Percentiles rank a stretch among this genome's conserved stretches.
phyloP scores from a whole-genome alignment of 1,284 basidiomycete genomes.

The Coniferiporia sulphurascens region DNA sequence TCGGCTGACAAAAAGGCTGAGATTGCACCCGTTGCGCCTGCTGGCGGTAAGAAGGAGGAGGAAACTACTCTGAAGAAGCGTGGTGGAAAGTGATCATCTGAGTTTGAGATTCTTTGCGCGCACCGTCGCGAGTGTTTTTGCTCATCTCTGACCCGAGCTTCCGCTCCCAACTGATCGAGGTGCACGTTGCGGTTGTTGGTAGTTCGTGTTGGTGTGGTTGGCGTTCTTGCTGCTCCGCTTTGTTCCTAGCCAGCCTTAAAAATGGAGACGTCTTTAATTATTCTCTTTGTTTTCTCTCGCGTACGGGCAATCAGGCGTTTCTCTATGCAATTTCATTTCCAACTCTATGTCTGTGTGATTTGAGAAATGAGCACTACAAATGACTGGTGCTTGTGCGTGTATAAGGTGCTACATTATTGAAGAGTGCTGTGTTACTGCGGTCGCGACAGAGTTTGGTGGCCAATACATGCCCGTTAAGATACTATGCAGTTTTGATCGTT shows the following conservation, averaged over 20 bases:
- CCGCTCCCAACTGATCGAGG: not conserved
- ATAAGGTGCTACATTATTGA: not conserved
- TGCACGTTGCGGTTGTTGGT: not conserved
- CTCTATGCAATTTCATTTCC: not conserved
- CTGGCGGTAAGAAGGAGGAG: conserved; percentile 55
- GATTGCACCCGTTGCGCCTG: conserved; percentile 59
- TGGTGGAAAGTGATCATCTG: conserved; percentile 3
- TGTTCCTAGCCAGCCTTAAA: not conserved
- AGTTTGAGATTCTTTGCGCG: not conserved
- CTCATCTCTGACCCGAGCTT: not conserved
- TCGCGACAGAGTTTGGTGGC: no score
- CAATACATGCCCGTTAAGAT: not conserved
- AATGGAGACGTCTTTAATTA: not conserved
- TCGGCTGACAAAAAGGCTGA: conserved; percentile 56
- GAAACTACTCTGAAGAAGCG: conserved; percentile 13
- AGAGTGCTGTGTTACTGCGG: not conserved
- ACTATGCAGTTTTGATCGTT: not conserved
- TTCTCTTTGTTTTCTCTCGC: not conserved
- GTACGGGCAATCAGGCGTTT: not conserved
- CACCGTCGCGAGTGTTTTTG: not conserved
- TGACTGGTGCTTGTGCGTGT: not conserved
- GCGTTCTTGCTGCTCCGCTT: not conserved
- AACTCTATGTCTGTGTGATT: not conserved
- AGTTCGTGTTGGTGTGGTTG: not conserved
- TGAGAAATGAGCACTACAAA: no score